Base-by-base conservation (phyloP, 2,329 filamentous ascomycete genomes). In the Phialocephala sp. region DNA sequence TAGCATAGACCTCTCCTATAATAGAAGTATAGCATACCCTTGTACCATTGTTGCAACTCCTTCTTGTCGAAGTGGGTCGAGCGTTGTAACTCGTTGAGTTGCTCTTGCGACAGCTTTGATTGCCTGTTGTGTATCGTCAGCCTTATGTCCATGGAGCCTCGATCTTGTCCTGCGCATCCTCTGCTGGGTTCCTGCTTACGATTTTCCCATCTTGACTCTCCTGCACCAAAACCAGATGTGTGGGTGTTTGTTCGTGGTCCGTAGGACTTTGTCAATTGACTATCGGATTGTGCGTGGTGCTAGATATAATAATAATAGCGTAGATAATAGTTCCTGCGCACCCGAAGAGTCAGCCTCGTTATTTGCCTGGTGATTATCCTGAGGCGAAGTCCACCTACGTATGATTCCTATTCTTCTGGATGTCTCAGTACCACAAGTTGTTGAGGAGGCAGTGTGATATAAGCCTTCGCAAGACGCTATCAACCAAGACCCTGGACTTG, bases 51-150 rank as follows among this genome's bases (percentile, higher is more conserved):
- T 80, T 99, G 95, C 78, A 99, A 81, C 81, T 99, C 95, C 85
- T 98, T 98, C 89, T 97, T 97, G 81, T 99, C 95, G 77, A 99
- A 99, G 81, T 98, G 93, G 70, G 95, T 99, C 67, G 93, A 93
- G 84, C 93, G 95, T 79, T 98, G 94, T 73, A 99, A 89, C 81
- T 99, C 95, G 72, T 87, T 88, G 77, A 99, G 91, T 86, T 99
- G 93, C 80, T 97, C 91, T 79, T 95, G 92, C 66, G 94, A 97
- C 78, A 99, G 91, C 85, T 98, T 99, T 75, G 94, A 98, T 85
- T 98, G 95, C 82, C 95, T 99, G 77, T 59, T 27, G n/a, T 58
- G 2, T 2, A 2, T 20, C 32, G 27, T 63, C 35, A 65, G 59
- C 39, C 37, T 35, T 9, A 15, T 14, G 45, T 50, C 22, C 45